Evolutionary conservation across 208 protist genomes (phyloP).

Genomic region (Plasmodiophora brassicae): DNA sequence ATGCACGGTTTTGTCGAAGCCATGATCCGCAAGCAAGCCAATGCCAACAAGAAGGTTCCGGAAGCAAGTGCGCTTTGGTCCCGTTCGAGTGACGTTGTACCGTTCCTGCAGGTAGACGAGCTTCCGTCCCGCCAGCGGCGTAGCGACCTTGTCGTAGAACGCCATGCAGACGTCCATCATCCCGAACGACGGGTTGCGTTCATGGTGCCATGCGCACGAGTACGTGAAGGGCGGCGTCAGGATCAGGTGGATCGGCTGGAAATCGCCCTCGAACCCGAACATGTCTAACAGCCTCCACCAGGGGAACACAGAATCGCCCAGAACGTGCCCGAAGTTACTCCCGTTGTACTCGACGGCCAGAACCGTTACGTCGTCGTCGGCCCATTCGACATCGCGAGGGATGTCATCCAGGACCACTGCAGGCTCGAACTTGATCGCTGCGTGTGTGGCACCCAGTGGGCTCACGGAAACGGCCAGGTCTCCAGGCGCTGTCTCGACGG

Average conservation of each 20-base stretch:
- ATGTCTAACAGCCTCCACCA: conserved; percentile 13
- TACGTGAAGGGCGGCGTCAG: neutral
- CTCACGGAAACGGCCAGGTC: neutral
- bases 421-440: neutral
- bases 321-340: conserved; percentile 5
- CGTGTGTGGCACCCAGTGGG: neutral
- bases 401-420: neutral
- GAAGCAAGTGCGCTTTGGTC: neutral
- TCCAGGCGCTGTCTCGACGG: too few relatives aligned
- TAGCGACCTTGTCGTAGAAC: neutral
- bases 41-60: neutral
- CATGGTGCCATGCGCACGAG: too few relatives aligned
- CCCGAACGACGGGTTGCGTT: too few relatives aligned
- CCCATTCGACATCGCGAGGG: neutral
- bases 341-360: conserved; percentile 21
- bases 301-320: neutral
- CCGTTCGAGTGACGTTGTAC: neutral
- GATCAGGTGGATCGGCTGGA: neutral
- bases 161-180: neutral
- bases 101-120: neutral
- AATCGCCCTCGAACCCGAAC: conserved; percentile 6
- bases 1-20: neutral
- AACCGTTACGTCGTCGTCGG: neutral
- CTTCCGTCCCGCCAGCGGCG: neutral
- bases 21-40: conserved; percentile 2